Conservation (phyloP, 495 filamentous ascomycete genomes). For the Aspergillus haitiensis region DNA sequence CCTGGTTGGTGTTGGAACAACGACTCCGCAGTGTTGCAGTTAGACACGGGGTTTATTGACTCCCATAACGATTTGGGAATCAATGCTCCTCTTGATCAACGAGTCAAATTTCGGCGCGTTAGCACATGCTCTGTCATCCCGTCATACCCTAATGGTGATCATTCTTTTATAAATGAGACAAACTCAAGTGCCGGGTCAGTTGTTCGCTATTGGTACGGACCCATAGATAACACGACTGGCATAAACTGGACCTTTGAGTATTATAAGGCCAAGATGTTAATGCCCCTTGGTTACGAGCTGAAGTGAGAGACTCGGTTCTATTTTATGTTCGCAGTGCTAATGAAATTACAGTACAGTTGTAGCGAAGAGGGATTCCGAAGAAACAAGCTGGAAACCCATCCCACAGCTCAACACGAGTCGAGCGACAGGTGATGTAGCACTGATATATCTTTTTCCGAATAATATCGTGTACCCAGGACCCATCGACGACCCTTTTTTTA, state of each 20-base stretch:
- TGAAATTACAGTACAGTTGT: no score
- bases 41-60: slow-evolving; percentile 22
- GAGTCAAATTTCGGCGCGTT: slow-evolving; percentile 15
- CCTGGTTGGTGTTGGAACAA: slow-evolving; percentile 1
- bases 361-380: no score
- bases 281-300: no score
- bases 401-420: slow-evolving; percentile 20
- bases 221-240: no score
- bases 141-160: no score
- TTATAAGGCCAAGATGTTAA: no score
- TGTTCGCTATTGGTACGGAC: slow-evolving; percentile 7
- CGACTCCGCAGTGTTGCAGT: slow-evolving; percentile 6
- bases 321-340: no score
- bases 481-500: slow-evolving; percentile 24
- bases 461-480: slow-evolving; percentile 24
- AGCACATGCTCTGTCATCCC: slow-evolving; percentile 8
- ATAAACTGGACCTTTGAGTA: no score
- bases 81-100: slow-evolving; percentile 10
- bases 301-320: no score
- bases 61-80: slow-evolving; percentile 18
- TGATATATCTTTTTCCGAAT: slow-evolving; percentile 34
- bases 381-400: no score
- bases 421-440: slow-evolving; percentile 34
- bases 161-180: no score
- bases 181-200: neutral